Percentiles rank a stretch among this genome's conserved stretches.
These are phyloP conservation scores for Trypanosoma rangeli DNA, from an alignment of 208 protist genomes.

Conservation along the genomic window DNA sequence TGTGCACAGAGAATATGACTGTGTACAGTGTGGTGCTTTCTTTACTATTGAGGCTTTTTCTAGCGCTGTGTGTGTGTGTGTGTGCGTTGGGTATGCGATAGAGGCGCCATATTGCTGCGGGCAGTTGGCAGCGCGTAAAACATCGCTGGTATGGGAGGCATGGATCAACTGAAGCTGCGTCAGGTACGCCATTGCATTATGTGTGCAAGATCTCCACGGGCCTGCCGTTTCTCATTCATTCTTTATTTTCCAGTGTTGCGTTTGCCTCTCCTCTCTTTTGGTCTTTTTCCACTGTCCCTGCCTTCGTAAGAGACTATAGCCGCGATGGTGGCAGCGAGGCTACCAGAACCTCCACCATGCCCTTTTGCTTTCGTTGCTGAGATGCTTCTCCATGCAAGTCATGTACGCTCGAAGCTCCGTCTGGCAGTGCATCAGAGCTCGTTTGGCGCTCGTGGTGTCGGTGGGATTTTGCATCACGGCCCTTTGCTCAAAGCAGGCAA, in stretches of 20 bases:
- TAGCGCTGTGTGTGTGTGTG: not conserved
- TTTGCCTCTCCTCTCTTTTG: not conserved
- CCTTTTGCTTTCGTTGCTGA: constrained; percentile 25
- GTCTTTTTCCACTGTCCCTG: not conserved
- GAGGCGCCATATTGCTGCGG: not conserved
- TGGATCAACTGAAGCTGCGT: not conserved
- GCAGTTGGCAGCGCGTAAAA: not conserved
- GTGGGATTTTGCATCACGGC: constrained; percentile 59
- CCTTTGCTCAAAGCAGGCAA: constrained; percentile 72
- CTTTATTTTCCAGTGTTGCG: not conserved
- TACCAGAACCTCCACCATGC: constrained; percentile 54
- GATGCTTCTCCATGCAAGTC: constrained; percentile 71
- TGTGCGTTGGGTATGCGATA: not conserved
- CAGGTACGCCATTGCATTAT: not conserved
- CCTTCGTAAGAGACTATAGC: not conserved
- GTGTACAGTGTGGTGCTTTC: not conserved
- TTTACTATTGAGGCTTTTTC: not conserved
- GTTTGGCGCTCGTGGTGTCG: constrained; percentile 56
- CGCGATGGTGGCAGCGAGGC: not conserved
- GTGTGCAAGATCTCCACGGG: not conserved
- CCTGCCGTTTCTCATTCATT: not conserved
- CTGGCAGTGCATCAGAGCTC: constrained; percentile 63
- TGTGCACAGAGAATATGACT: not conserved
- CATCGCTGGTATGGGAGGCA: not conserved
- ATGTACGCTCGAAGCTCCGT: constrained; percentile 65